These are phyloP conservation scores for Coemansia pectinata DNA, from an alignment of 192 early-diverging fungal genomes.

Conservation along the genomic window DNA sequence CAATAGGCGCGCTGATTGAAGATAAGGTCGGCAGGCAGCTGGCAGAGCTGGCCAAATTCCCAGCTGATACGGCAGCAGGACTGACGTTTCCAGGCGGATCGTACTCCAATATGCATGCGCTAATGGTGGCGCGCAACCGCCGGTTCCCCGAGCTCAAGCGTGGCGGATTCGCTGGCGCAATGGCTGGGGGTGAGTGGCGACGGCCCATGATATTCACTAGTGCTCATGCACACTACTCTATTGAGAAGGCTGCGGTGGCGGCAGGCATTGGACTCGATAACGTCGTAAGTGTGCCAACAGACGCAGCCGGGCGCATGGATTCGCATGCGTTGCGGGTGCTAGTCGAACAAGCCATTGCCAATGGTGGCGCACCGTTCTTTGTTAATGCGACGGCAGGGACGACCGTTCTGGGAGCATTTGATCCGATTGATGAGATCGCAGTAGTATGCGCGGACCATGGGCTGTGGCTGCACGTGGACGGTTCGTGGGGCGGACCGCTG, in stretches of 20 bases:
- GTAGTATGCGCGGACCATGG: slow-evolving; percentile 60
- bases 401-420: slow-evolving; percentile 81
- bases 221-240: slow-evolving; percentile 70
- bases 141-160: slow-evolving; percentile 64
- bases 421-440: slow-evolving; percentile 64
- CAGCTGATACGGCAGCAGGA: slow-evolving; percentile 55
- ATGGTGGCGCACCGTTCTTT: slow-evolving; percentile 70
- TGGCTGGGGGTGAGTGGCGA: slow-evolving; percentile 8
- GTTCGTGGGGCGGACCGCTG: slow-evolving; percentile 73
- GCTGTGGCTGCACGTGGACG: slow-evolving; percentile 80
- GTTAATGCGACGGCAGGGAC: slow-evolving; percentile 84
- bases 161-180: slow-evolving; percentile 40
- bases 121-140: slow-evolving; percentile 71
- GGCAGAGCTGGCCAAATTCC: slow-evolving; percentile 29
- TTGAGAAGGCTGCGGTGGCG: slow-evolving; percentile 71
- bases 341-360: slow-evolving; percentile 40
- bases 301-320: slow-evolving; percentile 64
- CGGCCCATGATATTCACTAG: slow-evolving; percentile 70
- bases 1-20: slow-evolving; percentile 72
- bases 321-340: slow-evolving; percentile 55
- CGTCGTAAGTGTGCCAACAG: slow-evolving; percentile 66
- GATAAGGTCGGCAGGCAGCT: slow-evolving; percentile 56
- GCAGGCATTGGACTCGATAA: slow-evolving; percentile 71
- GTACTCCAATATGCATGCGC: slow-evolving; percentile 73
- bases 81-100: slow-evolving; percentile 76